Evolutionary conservation across 768 basidiomycete species (phyloP).

Genomic region (Suillus weaverae): DNA sequence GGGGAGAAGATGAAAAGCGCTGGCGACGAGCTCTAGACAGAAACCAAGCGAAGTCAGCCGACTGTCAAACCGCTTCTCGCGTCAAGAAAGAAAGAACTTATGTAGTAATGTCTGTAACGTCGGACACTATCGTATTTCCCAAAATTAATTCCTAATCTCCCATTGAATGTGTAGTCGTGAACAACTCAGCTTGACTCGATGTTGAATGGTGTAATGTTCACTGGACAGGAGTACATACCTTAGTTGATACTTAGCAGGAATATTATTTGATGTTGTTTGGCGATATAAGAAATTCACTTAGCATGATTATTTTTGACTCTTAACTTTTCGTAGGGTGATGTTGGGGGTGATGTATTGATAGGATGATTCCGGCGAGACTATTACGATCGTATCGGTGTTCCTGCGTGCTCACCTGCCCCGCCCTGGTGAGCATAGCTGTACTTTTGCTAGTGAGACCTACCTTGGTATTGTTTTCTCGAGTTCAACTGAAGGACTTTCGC

Average conservation of each 20-base stretch:
- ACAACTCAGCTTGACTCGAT: no score
- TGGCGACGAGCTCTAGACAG: conserved; percentile 35
- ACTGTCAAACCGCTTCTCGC: neutral
- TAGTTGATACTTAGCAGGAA: no score
- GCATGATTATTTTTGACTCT: neutral
- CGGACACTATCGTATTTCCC: neutral
- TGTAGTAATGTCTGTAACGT: neutral
- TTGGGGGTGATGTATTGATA: neutral
- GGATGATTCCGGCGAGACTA: neutral
- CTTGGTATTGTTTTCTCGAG: neutral
- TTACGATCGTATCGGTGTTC: neutral
- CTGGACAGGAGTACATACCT: neutral
- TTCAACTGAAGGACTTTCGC: neutral
- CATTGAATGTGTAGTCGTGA: no score
- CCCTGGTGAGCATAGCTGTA: neutral
- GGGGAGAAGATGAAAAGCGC: conserved; percentile 27
- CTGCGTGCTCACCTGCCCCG: neutral
- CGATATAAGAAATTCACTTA: neutral
- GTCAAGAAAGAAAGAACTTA: neutral
- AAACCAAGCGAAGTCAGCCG: conserved; percentile 10
- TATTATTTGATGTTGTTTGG: neutral
- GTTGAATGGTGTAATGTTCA: no score
- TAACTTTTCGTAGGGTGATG: neutral
- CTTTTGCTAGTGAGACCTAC: neutral
- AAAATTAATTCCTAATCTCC: no score